Evolutionary conservation across 495 filamentous ascomycete genomes (phyloP), one percentile per base, ranked within the genome.

Genomic region (Lepraria neglecta): DNA sequence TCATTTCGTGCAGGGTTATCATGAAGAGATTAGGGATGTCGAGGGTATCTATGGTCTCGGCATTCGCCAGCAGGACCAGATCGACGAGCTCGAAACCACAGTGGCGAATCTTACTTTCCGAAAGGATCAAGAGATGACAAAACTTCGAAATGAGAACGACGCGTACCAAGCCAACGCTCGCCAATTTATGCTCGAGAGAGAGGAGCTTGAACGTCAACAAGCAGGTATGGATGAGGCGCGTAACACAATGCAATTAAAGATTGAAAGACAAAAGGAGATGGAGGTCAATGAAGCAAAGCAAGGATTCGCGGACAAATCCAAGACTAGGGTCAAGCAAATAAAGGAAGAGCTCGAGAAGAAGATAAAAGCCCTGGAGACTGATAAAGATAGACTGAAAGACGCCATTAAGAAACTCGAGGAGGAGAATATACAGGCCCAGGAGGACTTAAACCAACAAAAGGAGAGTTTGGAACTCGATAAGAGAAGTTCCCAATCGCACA

Each of bases 381-480:
- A 60, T 28, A 45, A 44, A 3, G 19, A 51, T 42, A 30, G 6
- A 43, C 43, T 60, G 42, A 60, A 60, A 53, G 3, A 60, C 0
- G 3, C 2, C 14, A 42, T 60, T 0, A 51, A 60, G 19, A 52
- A 42, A 42, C 3, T 60, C 33, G 17, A 60, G 33, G 17, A 60
- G 58, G 21, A 60, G 38, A 60, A 60, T 5, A 19, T 1, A 42
- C 10, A 53, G 30, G 24, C 27, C 21, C 14, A 53, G 47, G 0
- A 60, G n/a, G 12, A 60, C 11, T 42, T 60, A n/a, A 31, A 60
- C 4, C 0, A 60, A 2, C 19, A 60, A 43, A 60, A 44, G 17
- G 2, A 38, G 40, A n/a, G n/a, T 53, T 50, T 60, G 1, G 33
- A 60, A 60, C 12, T 60, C 17, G 58, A 60, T 10, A 60, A 60